Evolutionary conservation across 2,329 filamentous ascomycete genomes (phyloP).

Genomic region (Fusarium nelsonii): DNA sequence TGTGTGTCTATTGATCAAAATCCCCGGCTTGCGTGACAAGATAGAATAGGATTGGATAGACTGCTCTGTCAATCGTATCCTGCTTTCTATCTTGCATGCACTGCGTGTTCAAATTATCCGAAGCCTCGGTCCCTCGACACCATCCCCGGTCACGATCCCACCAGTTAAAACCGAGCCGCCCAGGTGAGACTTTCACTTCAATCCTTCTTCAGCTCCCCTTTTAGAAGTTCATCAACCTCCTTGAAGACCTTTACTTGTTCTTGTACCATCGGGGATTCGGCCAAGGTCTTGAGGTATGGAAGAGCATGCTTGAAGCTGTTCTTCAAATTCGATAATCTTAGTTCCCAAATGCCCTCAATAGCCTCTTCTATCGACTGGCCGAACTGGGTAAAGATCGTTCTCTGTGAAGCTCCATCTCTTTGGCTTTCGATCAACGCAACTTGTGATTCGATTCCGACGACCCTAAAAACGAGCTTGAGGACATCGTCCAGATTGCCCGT

Average conservation of each 20-base stretch:
- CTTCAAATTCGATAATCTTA: rapidly evolving
- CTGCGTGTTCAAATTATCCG: too few relatives aligned
- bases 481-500: not conserved
- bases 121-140: too few relatives aligned
- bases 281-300: rapidly evolving
- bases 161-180: too few relatives aligned
- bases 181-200: not conserved
- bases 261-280: not conserved
- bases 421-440: rapidly evolving
- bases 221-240: not conserved
- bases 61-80: too few relatives aligned
- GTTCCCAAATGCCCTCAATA: not conserved
- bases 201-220: not conserved
- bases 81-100: too few relatives aligned
- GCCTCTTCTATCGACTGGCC: not conserved
- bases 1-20: too few relatives aligned
- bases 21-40: too few relatives aligned
- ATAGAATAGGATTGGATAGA: too few relatives aligned
- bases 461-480: not conserved
- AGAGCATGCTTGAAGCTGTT: rapidly evolving
- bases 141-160: too few relatives aligned
- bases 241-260: not conserved
- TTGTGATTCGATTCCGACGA: not conserved
- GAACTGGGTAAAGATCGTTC: rapidly evolving
- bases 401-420: rapidly evolving